Conservation (phyloP, 2,329 filamentous ascomycete genomes). For the Talaromyces piceae region DNA sequence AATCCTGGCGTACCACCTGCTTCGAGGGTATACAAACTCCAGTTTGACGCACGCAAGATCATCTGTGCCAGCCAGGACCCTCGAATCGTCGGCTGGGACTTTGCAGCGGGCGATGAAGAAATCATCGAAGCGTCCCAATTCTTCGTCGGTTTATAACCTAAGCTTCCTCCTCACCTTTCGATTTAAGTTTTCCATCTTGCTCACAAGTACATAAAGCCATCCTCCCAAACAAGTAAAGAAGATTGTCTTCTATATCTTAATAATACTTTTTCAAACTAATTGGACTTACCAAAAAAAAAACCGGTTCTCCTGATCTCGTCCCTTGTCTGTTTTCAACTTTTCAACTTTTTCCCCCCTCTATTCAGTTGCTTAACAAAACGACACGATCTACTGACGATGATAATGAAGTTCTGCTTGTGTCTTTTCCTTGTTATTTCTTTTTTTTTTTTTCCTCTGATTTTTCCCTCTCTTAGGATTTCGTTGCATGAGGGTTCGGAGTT, state of each 20-base stretch:
- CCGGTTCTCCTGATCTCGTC: too few species aligned
- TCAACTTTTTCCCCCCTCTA: background rate
- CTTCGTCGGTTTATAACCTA: conserved; percentile 51
- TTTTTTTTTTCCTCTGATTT: too few species aligned
- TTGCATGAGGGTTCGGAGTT: too few species aligned
- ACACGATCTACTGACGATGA: too few species aligned
- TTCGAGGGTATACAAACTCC: conserved; percentile 83
- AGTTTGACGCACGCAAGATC: conserved; percentile 89
- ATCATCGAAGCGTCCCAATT: conserved; percentile 71
- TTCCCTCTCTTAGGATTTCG: too few species aligned
- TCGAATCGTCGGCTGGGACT: conserved; percentile 95
- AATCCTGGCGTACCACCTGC: conserved; percentile 25
- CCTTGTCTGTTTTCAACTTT: background rate
- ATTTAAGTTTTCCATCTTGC: too few species aligned
- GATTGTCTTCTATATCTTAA: background rate
- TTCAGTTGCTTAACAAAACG: too few species aligned
- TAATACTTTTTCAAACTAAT: background rate
- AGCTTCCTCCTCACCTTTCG: background rate
- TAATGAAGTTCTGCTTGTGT: too few species aligned
- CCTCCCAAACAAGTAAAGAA: background rate
- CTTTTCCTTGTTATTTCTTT: too few species aligned
- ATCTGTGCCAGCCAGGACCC: conserved; percentile 90
- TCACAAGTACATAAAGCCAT: background rate
- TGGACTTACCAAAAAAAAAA: too few species aligned
- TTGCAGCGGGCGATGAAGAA: conserved; percentile 77